Base-by-base conservation (phyloP, 2,329 filamentous ascomycete genomes). In the Diaporthe longicolla region DNA sequence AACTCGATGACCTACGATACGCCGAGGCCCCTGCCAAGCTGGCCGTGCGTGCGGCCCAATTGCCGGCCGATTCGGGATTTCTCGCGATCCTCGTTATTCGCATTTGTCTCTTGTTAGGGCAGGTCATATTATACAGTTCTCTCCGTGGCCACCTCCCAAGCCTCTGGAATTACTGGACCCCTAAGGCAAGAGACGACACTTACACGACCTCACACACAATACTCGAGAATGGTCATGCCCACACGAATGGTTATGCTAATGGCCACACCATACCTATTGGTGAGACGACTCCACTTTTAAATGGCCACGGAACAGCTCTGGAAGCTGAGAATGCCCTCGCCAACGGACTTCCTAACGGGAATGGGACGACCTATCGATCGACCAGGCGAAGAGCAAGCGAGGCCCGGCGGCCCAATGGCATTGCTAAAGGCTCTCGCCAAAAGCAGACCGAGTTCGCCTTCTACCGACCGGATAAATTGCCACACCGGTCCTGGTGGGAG, bases 401-500 rank as follows among this genome's bases (percentile, higher is more conserved):
- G 29, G 55, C 66, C 37, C 66, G 75, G 40, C 65, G 70, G 37
- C 54, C 58, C 8, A 88, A 88, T 76, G 87, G 87, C 48, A 74
- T 78, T 45, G 78, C 74, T 59, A 80, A 80, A 70, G 74, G 45
- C 65, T 73, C 45, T 78, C 78, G 70, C 76, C 76, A 71, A 52
- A 77, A 79, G 71, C 86, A 85, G 76, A 92, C 94, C 73, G 89
- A 91, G 69, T 90, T 91, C 32, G 91, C 93, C 13, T 98, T 97
- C 87, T 97, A 97, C 82, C 93, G 96, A 78, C 95, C 95, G 2
- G 93, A 93, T 50, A 96, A 94, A 77, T 90, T 95, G 11, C 95
- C 95, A 3, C 93, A 94, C 78, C 95, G 94, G 78, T 97, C 92
- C 70, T 99, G 97, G 97, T 97, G 94, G 91, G 95, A 98, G 81